Evolutionary conservation across 306 rosid genomes (phyloP).

Genomic region (Acacia confusa): DNA sequence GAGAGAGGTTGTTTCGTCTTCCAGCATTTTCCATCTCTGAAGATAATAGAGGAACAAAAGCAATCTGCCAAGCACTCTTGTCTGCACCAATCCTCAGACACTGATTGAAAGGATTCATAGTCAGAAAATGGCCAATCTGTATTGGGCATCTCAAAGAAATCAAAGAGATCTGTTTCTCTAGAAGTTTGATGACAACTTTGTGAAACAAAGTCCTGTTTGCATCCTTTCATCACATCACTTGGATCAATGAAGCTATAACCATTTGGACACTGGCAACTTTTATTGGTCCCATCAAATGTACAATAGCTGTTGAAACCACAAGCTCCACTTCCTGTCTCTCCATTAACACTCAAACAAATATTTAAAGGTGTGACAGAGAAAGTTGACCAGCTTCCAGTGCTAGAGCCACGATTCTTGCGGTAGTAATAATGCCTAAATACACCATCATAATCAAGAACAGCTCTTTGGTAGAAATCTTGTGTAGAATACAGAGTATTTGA

Average conservation of each 20-base stretch:
- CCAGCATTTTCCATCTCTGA: neutral
- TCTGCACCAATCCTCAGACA: conserved; percentile 35
- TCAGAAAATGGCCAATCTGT: conserved; percentile 6
- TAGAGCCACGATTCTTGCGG: conserved; percentile 1
- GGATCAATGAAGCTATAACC: conserved; percentile 40
- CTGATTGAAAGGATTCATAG: neutral
- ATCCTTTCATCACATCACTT: conserved; percentile 39
- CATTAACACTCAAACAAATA: neutral
- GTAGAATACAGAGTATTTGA: neutral
- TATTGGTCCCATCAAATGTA: neutral
- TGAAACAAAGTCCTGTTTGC: conserved; percentile 36
- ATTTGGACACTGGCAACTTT: conserved; percentile 34
- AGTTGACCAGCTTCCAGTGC: conserved; percentile 28
- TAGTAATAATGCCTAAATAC: conserved; percentile 32
- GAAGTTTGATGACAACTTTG: conserved; percentile 37
- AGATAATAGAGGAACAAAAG: conserved; percentile 2
- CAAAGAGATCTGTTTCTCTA: conserved; percentile 16
- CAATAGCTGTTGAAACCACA: conserved; percentile 53
- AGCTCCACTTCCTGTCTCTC: conserved; percentile 22
- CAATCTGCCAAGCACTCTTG: conserved; percentile 27
- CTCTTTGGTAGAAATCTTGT: conserved; percentile 23
- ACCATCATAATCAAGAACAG: conserved; percentile 32
- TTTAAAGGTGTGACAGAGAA: conserved; percentile 26
- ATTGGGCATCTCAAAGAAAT: neutral
- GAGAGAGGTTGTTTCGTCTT: neutral